These are phyloP conservation scores for Lentinula lateritia DNA, from an alignment of 768 basidiomycete genomes.

Conservation along the genomic window DNA sequence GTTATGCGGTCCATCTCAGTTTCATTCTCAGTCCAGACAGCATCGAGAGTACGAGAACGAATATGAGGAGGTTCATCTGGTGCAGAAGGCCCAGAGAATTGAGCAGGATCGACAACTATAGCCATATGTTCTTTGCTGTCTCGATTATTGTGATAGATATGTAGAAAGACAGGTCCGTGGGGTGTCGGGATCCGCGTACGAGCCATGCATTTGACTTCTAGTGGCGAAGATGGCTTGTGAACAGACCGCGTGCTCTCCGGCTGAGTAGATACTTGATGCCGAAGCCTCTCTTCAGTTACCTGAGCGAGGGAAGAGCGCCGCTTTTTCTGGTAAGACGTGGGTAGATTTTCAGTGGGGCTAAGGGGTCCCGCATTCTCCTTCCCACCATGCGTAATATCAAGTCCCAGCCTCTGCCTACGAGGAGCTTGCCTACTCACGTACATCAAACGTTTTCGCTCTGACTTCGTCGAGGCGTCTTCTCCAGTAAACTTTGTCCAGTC, in stretches of 20 bases:
- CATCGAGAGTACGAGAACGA: conserved; percentile 76
- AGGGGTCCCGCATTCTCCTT: conserved; percentile 50
- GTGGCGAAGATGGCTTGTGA: conserved; percentile 21
- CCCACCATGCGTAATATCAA: conserved; percentile 22
- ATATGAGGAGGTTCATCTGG: conserved; percentile 52
- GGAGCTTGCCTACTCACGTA: conserved; percentile 78
- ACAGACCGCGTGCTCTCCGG: conserved; percentile 15
- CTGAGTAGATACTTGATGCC: conserved; percentile 17
- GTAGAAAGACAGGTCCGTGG: conserved; percentile 88
- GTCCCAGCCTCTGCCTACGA: conserved; percentile 49
- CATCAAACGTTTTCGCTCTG: conserved; percentile 41
- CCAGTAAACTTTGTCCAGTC: conserved; percentile 55
- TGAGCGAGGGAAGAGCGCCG: conserved; percentile 29
- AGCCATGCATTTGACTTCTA: conserved; percentile 91
- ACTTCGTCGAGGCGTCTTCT: conserved; percentile 30
- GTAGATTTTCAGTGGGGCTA: conserved; percentile 33
- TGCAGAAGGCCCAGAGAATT: conserved; percentile 49
- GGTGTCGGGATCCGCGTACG: conserved; percentile 96
- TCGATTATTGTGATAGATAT: conserved; percentile 89
- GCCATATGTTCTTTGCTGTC: conserved; percentile 96
- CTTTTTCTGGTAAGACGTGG: conserved; percentile 30
- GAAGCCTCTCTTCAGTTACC: conserved; percentile 20
- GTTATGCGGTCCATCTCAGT: conserved; percentile 92
- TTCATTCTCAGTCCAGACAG: conserved; percentile 78
- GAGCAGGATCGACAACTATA: conserved; percentile 88